A percentile compares a stretch with the other conserved stretches of the same genome.
Evolutionary conservation across 1,139 yeast genomes (phyloP).

Genomic region (Blastobotrys apis): DNA sequence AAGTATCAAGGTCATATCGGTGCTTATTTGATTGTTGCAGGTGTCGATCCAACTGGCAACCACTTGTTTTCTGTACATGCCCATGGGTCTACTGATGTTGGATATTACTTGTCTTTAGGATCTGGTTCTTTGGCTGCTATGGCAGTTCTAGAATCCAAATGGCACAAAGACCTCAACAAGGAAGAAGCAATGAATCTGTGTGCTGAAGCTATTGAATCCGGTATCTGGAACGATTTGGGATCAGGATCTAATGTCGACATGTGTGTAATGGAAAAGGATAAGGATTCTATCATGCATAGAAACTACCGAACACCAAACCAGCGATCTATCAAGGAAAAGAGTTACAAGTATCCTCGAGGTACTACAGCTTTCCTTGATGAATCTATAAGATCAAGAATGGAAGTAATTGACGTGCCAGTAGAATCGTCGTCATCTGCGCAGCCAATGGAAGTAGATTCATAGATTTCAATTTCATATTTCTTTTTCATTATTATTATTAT

Average conservation of each 20-base stretch:
- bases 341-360: constrained; percentile 84
- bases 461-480: constrained; percentile 16
- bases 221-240: constrained; percentile 98
- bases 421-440: constrained; percentile 40
- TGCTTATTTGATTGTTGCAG: constrained; percentile 94
- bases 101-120: constrained; percentile 87
- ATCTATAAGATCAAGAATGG: constrained; percentile 59
- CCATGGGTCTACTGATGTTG: constrained; percentile 96
- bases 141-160: constrained; percentile 90
- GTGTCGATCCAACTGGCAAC: constrained; percentile 94
- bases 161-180: constrained; percentile 71
- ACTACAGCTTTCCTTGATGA: constrained; percentile 78
- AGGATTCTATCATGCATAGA: constrained; percentile 70
- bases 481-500: neutral
- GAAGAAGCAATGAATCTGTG: constrained; percentile 90
- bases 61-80: constrained; percentile 92
- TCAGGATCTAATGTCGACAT: constrained; percentile 97
- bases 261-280: constrained; percentile 92
- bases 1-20: constrained; percentile 97
- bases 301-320: constrained; percentile 89
- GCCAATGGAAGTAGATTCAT: constrained; percentile 74
- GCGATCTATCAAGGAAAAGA: constrained; percentile 72
- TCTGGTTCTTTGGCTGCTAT: constrained; percentile 98
- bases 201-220: constrained; percentile 91
- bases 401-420: constrained; percentile 58